Evolutionary conservation across 164 flowering plant species (phyloP).

Genomic region (Liquidambar formosana): DNA sequence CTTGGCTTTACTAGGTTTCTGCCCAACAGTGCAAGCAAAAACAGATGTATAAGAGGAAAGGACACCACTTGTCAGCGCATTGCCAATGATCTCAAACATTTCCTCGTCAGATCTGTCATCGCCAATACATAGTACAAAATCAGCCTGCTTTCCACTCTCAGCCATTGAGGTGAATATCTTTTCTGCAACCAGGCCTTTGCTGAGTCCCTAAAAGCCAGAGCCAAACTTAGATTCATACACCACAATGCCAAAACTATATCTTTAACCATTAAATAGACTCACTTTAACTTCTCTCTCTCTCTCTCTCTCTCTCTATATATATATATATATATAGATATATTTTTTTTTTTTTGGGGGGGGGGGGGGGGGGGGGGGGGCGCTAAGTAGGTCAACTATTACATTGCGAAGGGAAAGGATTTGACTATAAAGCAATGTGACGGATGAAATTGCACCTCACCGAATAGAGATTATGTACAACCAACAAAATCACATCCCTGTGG

Average conservation of each 20-base stretch:
- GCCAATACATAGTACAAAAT: conserved; percentile 61
- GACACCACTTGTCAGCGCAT: conserved; percentile 24
- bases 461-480: too few relatives aligned
- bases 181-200: conserved; percentile 61
- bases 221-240: background rate
- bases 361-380: too few relatives aligned
- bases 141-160: conserved; percentile 43
- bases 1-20: conserved; percentile 66
- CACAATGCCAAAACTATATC: background rate
- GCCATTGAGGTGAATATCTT: conserved; percentile 55
- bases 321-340: too few relatives aligned
- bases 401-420: too few relatives aligned
- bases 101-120: conserved; percentile 70
- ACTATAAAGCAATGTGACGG: too few relatives aligned
- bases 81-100: conserved; percentile 57
- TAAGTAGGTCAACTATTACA: too few relatives aligned
- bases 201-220: conserved; percentile 45
- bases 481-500: too few relatives aligned
- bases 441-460: too few relatives aligned
- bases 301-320: too few relatives aligned
- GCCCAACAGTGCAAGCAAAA: conserved; percentile 61
- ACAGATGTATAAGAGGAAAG: conserved; percentile 36
- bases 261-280: too few relatives aligned
- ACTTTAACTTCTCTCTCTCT: too few relatives aligned
- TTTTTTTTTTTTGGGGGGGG: too few relatives aligned